Evolutionary conservation across 2,329 filamentous ascomycete species (phyloP), one percentile per base, ranked within the genome.

Genomic region (Rutstroemia sp.): DNA sequence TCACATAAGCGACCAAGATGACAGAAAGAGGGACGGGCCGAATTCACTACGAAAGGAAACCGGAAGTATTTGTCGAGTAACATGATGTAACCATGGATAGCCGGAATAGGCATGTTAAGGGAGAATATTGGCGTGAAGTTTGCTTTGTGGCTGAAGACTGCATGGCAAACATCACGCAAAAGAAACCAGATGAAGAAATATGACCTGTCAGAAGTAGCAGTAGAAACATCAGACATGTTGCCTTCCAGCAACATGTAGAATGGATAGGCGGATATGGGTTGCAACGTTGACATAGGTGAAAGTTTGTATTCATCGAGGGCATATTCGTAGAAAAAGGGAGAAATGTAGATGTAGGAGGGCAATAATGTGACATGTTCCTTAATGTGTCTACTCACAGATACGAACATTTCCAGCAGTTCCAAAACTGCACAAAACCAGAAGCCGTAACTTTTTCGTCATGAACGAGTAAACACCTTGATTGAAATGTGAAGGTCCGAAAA

Each of bases 401-500:
- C 23, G 18, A 34, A 55, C 27, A 55, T 55, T 55, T 50, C 46
- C 30, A 55, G 46, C 53, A 48, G 38, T 55, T 39, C 49, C 46
- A 46, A 55, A 34, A 41, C 46, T 50, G 46, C 53, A 55, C 53
- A 44, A 50, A 51, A 50, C 53, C 46, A 55, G 10, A 34, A 34
- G 30, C 30, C 30, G 23, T 23, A 51, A 37, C 18, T 45, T 25
- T 45, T 55, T 37, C 25, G 46, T 44, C 50, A 38, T 44, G 47
- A 55, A 55, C 53, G 63, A 62, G 61, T 58, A 66, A 62, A 62
- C 63, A 61, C 62, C 62, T 61, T 64, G 60, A 64, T 65, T 66
- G 60, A 63, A 60, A 57, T 64, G 58, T 62, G 59, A 58, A 58
- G 59, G 59, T 57, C 61, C 37, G 39, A 45, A 54, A 52, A 52